Evolutionary conservation across 441 rosid species (phyloP), one percentile per base, ranked within the genome.

Genomic region (Heliophila coronopifolia): DNA sequence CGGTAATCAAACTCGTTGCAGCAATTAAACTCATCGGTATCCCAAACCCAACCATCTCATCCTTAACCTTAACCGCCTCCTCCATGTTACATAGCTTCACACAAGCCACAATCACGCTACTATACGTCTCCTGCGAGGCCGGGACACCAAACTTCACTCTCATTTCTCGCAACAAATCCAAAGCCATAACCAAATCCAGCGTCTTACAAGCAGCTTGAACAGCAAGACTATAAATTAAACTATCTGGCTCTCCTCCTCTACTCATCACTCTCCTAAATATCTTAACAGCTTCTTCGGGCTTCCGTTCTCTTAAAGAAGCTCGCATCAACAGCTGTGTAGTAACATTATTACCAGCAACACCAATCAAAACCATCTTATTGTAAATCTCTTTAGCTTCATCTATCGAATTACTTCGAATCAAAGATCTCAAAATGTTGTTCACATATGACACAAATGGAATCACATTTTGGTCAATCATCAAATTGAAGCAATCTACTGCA

Each of bases 11-110:
- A 70, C 77, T 75, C 9, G 87, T 88, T 1, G 74, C 79, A 27
- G 68, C 79, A 14, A 75, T 73, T 48, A 76, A 50, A 61, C 80
- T 76, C 70, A 84, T 28, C 16, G 47, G 70, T 62, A 42, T 71
- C 60, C 82, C 86, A 50, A 67, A 66, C n/a, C 67, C 74, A 54
- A 75, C 47, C 92, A 87, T 82, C 73, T 82, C 92, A 55, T 77
- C 86, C 71, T 68, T 80, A 51, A 84, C 57, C 68, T 44, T 77
- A 35, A 80, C 54, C 5, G 89, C 94, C 61, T 74, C 80, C 9
- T 24, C 67, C 73, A 76, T 26, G 19, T 75, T 71, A 48, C 86
- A 81, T 50, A 65, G 74, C 69, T 71, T 87, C 35, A 73, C 73
- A 24, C 61, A 82, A 45, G 86, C 82, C 54, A 56, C 66, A 30